A percentile compares a stretch with the other conserved stretches of the same genome.
Conservation (phyloP, 2,329 filamentous ascomycete genomes). For the Aspergillus fumigatiaffinis region DNA sequence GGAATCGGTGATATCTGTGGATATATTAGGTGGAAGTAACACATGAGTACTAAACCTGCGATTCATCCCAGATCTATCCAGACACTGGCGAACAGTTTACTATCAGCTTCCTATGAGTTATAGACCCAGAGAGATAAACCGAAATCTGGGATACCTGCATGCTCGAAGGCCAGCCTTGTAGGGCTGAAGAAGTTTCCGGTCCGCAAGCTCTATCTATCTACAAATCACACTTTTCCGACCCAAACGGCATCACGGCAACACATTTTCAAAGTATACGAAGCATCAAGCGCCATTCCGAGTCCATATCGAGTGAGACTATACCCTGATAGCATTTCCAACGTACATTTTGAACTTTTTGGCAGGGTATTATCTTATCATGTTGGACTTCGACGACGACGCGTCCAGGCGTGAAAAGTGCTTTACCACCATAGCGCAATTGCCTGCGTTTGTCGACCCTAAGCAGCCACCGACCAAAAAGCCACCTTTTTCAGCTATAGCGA, state of each 20-base stretch:
- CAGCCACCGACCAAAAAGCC: slow-evolving; percentile 69
- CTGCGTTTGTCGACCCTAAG: slow-evolving; percentile 63
- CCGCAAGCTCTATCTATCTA: background rate
- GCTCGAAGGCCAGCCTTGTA: background rate
- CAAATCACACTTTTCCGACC: background rate
- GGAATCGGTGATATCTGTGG: too few species aligned
- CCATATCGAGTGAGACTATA: background rate
- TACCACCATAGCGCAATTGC: slow-evolving; percentile 65
- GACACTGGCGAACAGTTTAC: too few species aligned
- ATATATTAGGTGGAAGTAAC: background rate
- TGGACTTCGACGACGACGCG: slow-evolving; percentile 39
- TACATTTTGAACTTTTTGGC: background rate
- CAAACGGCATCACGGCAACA: background rate
- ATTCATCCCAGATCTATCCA: background rate
- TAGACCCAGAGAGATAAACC: background rate
- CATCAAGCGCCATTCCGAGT: background rate
- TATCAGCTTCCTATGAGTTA: background rate
- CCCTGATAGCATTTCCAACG: background rate
- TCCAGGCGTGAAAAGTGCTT: slow-evolving; percentile 60
- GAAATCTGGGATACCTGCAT: background rate
- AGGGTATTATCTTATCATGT: slow-evolving; percentile 30
- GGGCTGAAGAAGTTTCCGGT: background rate
- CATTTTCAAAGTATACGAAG: background rate
- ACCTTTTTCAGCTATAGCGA: slow-evolving; percentile 67
- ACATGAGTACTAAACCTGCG: background rate